phyloP scores from a whole-genome alignment of 2,329 filamentous ascomycete species.

The Rugonectria rugulosa region DNA sequence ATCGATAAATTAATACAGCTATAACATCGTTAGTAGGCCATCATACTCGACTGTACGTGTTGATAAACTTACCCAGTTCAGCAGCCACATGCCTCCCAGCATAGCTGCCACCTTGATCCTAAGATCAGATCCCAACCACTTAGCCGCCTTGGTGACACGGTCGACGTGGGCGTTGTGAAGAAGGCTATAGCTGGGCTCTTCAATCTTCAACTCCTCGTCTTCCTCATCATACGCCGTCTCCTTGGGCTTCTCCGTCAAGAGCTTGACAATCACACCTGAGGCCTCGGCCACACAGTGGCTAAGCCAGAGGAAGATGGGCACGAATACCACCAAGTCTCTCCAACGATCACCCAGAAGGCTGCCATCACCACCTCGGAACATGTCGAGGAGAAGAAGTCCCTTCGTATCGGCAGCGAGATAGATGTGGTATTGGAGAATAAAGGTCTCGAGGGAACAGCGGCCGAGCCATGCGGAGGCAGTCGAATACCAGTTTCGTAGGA shows the following conservation, averaged over 20 bases:
- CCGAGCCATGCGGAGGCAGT: constrained; percentile 61
- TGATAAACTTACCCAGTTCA: constrained; percentile 33
- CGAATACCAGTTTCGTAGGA: constrained; percentile 39
- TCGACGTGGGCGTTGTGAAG: constrained; percentile 8
- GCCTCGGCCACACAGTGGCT: constrained; percentile 37
- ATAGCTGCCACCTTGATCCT: constrained; percentile 25
- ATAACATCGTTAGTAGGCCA: constrained; percentile 12
- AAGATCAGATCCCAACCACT: constrained; percentile 11
- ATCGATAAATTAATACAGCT: constrained; percentile 27
- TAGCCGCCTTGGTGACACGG: constrained; percentile 5
- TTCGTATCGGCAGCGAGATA: constrained; percentile 67
- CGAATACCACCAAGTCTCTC: constrained; percentile 35
- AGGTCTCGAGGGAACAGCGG: constrained; percentile 64
- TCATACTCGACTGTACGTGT: rapidly evolving
- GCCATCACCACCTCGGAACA: constrained; percentile 35
- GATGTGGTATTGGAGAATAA: constrained; percentile 67
- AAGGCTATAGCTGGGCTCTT: constrained; percentile 27
- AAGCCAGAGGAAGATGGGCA: constrained; percentile 41
- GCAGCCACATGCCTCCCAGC: constrained; percentile 33
- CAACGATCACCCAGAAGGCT: constrained; percentile 36
- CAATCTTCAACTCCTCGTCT: constrained; percentile 32
- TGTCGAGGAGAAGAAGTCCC: constrained; percentile 51
- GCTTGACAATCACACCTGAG: constrained; percentile 35
- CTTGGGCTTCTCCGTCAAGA: constrained; percentile 29
- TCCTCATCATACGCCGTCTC: constrained; percentile 19